phyloP scores from a whole-genome alignment of 2,329 filamentous ascomycete species.

The Cadophora sp. region DNA sequence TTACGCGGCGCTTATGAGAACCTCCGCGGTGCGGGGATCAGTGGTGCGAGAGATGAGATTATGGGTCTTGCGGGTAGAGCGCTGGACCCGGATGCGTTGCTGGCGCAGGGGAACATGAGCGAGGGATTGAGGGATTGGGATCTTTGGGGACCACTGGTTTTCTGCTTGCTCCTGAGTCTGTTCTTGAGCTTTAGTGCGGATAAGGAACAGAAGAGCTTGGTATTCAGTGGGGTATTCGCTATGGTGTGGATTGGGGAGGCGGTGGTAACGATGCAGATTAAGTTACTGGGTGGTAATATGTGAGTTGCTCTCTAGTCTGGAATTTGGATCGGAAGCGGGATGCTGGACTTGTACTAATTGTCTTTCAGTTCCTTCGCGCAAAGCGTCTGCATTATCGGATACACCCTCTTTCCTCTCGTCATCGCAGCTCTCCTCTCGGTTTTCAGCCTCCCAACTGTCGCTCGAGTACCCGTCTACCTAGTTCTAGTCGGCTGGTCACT shows the following conservation, averaged over 20 bases:
- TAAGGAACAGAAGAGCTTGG: constrained; percentile 80
- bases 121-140: constrained; percentile 96
- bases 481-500: constrained; percentile 91
- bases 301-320: constrained; percentile 56
- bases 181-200: constrained; percentile 85
- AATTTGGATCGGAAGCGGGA: neutral
- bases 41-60: constrained; percentile 67
- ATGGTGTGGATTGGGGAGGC: constrained; percentile 97
- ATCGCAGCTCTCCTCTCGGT: constrained; percentile 91
- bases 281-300: constrained; percentile 96
- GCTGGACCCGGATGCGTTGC: constrained; percentile 66
- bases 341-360: constrained; percentile 34
- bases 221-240: constrained; percentile 96
- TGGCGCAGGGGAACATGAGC: constrained; percentile 75
- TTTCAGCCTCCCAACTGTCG: constrained; percentile 77
- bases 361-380: constrained; percentile 87
- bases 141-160: constrained; percentile 95
- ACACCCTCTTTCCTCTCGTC: constrained; percentile 96
- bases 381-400: constrained; percentile 96
- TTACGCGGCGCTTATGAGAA: constrained; percentile 68
- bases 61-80: constrained; percentile 66
- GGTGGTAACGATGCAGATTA: constrained; percentile 97
- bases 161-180: constrained; percentile 87
- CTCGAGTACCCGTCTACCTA: constrained; percentile 88
- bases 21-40: constrained; percentile 62